These are phyloP conservation scores for Populus nigra DNA, from an alignment of 345 rosid genomes.

Conservation along the genomic window DNA sequence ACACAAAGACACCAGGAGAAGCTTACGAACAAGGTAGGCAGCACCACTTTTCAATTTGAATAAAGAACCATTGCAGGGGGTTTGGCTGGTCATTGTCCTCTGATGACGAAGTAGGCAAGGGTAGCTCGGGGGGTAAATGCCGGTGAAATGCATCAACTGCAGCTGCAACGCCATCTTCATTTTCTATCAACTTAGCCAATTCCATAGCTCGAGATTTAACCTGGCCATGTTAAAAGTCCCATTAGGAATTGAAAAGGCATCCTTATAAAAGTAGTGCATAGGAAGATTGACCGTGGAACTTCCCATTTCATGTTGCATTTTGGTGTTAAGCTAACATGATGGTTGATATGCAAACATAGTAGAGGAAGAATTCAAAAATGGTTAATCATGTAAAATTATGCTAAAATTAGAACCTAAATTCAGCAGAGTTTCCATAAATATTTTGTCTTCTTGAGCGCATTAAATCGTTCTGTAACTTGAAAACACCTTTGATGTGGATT, in stretches of 20 bases:
- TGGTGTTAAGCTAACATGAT: not conserved
- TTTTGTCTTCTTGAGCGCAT: not conserved
- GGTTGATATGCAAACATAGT: not conserved
- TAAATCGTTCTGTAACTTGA: not conserved
- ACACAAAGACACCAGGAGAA: slow-evolving; percentile 15
- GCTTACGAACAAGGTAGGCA: slow-evolving; percentile 45
- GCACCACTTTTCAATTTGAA: slow-evolving; percentile 65
- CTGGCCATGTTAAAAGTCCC: slow-evolving; percentile 32
- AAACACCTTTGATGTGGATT: not conserved
- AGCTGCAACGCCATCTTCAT: slow-evolving; percentile 88
- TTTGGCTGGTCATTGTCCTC: slow-evolving; percentile 49
- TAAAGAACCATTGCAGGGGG: slow-evolving; percentile 62
- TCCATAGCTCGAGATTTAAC: slow-evolving; percentile 71
- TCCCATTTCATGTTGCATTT: not conserved
- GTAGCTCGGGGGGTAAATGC: slow-evolving; percentile 73
- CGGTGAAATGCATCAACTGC: slow-evolving; percentile 90
- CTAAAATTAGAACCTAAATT: not conserved
- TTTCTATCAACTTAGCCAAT: slow-evolving; percentile 70
- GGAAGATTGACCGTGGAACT: not conserved
- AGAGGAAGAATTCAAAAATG: not conserved
- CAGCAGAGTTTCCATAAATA: not conserved
- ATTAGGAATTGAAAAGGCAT: not conserved
- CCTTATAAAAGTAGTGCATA: not conserved
- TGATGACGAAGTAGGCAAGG: slow-evolving; percentile 39
- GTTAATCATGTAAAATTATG: not conserved